Evolutionary conservation across 1,139 yeast species (phyloP).

Genomic region (Protomyces lactucae-debilis): DNA sequence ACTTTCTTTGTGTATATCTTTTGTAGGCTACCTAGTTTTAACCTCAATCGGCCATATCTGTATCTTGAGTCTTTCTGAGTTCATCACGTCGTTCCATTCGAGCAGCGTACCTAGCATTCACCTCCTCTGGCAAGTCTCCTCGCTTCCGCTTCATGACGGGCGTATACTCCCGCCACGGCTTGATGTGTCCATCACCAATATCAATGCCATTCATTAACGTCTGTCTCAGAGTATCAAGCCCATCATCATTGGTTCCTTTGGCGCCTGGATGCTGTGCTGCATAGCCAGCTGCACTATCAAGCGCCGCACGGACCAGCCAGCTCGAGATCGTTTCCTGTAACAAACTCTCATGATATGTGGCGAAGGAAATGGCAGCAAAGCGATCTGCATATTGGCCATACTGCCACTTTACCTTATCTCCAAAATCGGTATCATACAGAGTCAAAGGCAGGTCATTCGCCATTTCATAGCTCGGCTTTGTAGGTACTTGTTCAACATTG

Average conservation of each 20-base stretch:
- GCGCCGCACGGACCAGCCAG: conserved; percentile 40
- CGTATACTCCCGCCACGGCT: conserved; percentile 52
- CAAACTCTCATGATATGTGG: conserved; percentile 33
- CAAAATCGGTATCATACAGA: conserved; percentile 75
- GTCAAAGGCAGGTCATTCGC: conserved; percentile 90
- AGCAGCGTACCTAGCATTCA: conserved; percentile 52
- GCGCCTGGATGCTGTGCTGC: conserved; percentile 37
- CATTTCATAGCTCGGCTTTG: conserved; percentile 79
- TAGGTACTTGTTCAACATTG: conserved; percentile 55
- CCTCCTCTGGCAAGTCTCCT: conserved; percentile 57
- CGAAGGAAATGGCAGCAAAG: conserved; percentile 31
- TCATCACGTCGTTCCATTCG: neutral
- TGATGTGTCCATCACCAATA: conserved; percentile 69
- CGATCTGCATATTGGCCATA: conserved; percentile 30
- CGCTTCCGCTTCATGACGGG: conserved; percentile 57
- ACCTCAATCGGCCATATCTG: too few species aligned
- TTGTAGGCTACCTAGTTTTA: too few species aligned
- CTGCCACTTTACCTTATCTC: conserved; percentile 18
- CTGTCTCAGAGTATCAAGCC: conserved; percentile 36
- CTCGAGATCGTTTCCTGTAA: conserved; percentile 33
- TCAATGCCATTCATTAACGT: conserved; percentile 44
- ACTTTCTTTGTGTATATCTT: neutral
- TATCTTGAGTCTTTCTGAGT: too few species aligned
- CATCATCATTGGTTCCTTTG: conserved; percentile 36
- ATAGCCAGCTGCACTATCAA: conserved; percentile 37